Conservation (phyloP, 2,329 filamentous ascomycete genomes). For the Nothophoma quercina region DNA sequence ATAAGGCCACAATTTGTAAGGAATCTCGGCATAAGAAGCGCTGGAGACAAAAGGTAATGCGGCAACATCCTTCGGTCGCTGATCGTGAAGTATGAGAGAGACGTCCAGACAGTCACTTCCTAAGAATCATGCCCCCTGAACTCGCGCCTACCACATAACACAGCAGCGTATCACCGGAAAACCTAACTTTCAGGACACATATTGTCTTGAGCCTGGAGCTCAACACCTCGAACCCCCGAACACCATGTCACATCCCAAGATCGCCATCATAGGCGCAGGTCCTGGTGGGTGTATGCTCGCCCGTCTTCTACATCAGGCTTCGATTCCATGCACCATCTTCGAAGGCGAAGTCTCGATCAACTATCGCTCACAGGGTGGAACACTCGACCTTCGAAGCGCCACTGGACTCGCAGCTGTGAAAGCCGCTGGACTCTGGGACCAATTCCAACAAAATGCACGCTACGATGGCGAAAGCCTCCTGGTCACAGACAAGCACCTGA, state of each 20-base stretch:
- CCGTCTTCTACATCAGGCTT: conserved; percentile 57
- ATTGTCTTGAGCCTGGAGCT: no score
- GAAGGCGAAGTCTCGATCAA: conserved; percentile 45
- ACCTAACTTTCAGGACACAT: no score
- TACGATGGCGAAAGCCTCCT: conserved; percentile 55
- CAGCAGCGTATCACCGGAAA: no score
- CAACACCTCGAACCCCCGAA: neutral
- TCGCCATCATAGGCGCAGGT: conserved; percentile 51
- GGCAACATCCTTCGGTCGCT: no score
- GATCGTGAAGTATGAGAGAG: neutral
- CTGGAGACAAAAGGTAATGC: no score
- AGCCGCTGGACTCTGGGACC: conserved; percentile 58
- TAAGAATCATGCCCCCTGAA: no score
- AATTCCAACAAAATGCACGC: conserved; percentile 54
- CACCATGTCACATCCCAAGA: conserved; percentile 30
- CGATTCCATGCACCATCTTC: conserved; percentile 59
- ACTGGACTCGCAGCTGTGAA: conserved; percentile 61
- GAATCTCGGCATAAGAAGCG: no score
- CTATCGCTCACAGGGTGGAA: conserved; percentile 52
- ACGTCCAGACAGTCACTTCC: no score
- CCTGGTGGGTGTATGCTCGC: conserved; percentile 61
- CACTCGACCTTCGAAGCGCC: conserved; percentile 60
- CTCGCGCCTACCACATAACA: no score
- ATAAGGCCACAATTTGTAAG: neutral
- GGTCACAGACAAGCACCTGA: conserved; percentile 49